phyloP scores from a whole-genome alignment of 257 asterid species.

The Rubia yunnanensis region DNA sequence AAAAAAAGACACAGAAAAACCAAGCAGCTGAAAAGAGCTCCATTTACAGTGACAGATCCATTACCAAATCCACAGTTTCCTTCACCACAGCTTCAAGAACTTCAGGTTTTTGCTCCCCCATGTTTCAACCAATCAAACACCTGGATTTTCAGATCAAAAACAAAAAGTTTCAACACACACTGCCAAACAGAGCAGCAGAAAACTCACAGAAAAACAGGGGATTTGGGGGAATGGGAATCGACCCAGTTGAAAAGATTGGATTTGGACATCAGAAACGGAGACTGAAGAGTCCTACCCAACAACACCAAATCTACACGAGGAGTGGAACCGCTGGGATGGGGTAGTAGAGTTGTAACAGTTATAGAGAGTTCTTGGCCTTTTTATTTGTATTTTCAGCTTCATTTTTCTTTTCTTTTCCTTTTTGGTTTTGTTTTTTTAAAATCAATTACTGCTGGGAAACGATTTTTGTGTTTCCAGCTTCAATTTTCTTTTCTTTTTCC shows the following conservation, averaged over 20 bases:
- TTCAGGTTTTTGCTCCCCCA: conserved; percentile 93
- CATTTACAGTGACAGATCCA: conserved; percentile 53
- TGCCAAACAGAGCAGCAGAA: conserved; percentile 22
- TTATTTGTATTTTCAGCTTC: conserved; percentile 10
- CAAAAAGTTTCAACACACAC: conserved; percentile 23
- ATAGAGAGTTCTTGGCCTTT: conserved; percentile 29
- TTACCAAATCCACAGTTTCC: conserved; percentile 99
- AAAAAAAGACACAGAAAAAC: neutral
- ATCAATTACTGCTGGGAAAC: neutral
- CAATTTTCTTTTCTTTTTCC: no score
- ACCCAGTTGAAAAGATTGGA: conserved; percentile 23
- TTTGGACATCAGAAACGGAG: conserved; percentile 17
- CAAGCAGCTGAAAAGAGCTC: conserved; percentile 1
- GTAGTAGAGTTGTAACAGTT: conserved; percentile 43
- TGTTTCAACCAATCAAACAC: conserved; percentile 13
- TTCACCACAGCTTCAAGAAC: conserved; percentile 92
- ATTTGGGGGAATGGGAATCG: conserved; percentile 1
- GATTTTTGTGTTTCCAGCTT: no score
- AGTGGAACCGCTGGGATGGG: conserved; percentile 38
- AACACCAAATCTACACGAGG: conserved; percentile 46
- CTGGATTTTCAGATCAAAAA: conserved; percentile 24
- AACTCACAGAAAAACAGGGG: conserved; percentile 1
- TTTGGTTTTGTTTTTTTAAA: neutral
- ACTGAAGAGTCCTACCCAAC: conserved; percentile 39
- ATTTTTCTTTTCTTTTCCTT: conserved; percentile 14